These are phyloP conservation scores for Cladochytrium replicatum DNA, from an alignment of 192 early-diverging fungal genomes.

Conservation along the genomic window DNA sequence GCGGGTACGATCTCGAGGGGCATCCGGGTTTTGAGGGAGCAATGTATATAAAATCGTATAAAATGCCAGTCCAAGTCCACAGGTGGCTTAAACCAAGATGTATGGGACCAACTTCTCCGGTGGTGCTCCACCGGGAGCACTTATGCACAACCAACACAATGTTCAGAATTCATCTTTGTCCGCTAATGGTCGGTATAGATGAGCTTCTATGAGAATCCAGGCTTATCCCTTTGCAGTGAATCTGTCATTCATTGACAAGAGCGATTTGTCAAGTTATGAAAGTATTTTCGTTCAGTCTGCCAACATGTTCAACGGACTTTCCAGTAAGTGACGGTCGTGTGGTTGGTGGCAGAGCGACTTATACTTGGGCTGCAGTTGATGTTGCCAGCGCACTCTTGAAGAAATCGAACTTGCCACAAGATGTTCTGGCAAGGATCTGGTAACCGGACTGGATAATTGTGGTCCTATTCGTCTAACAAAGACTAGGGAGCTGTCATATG, in stretches of 20 bases:
- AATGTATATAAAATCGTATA: too few relatives aligned
- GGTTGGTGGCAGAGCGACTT: background rate
- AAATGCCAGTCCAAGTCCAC: too few relatives aligned
- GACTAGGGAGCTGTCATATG: background rate
- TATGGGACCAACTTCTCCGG: too few relatives aligned
- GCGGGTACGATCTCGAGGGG: too few relatives aligned
- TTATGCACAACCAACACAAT: too few relatives aligned
- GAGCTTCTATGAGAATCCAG: background rate
- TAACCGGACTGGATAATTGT: constrained; percentile 1
- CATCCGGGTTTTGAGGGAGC: too few relatives aligned
- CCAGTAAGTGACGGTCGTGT: constrained; percentile 10
- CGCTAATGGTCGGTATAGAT: too few relatives aligned
- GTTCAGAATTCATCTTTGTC: too few relatives aligned
- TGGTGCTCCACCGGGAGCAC: too few relatives aligned
- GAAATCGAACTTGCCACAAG: constrained; percentile 16
- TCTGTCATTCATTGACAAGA: constrained; percentile 27
- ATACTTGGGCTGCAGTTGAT: constrained; percentile 1
- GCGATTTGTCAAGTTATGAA: constrained; percentile 23
- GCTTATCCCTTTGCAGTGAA: constrained; percentile 7
- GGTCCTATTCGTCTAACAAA: background rate
- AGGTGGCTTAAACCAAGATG: too few relatives aligned
- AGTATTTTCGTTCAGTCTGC: constrained; percentile 20
- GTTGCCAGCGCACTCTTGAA: constrained; percentile 16
- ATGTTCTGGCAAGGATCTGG: constrained; percentile 23
- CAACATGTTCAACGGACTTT: constrained; percentile 16